Conservation (phyloP, 2,329 filamentous ascomycete species). For the Teratosphaeria gauchensis region DNA sequence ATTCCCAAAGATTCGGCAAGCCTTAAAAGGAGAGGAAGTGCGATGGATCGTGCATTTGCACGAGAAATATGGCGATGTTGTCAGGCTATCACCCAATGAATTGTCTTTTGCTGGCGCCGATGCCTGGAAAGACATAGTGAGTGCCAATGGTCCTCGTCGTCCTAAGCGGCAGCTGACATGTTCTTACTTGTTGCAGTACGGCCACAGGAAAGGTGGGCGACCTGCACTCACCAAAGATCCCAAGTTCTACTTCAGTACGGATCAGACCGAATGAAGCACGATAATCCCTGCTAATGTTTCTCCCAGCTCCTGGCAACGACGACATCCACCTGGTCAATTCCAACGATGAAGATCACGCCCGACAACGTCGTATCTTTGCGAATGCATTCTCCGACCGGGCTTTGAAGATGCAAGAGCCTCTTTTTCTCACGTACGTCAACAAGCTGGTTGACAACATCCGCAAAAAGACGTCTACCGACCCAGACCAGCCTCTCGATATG, state of each 20-base stretch:
- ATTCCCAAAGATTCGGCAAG: slow-evolving; percentile 17
- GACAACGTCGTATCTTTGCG: slow-evolving; percentile 31
- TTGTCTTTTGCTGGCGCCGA: slow-evolving; percentile 34
- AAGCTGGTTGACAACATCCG: slow-evolving; percentile 30
- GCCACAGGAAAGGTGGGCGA: slow-evolving; percentile 15
- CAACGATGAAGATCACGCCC: slow-evolving; percentile 27
- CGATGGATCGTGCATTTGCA: slow-evolving; percentile 21
- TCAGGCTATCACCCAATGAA: slow-evolving; percentile 40
- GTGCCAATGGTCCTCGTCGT: neutral
- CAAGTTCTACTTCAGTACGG: neutral
- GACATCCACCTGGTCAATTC: slow-evolving; percentile 28
- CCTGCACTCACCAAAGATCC: slow-evolving; percentile 1
- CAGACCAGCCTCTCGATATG: slow-evolving; percentile 18
- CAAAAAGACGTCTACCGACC: slow-evolving; percentile 19
- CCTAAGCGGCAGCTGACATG: neutral
- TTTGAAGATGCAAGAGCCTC: slow-evolving; percentile 30
- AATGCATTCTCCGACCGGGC: slow-evolving; percentile 34
- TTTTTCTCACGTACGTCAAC: slow-evolving; percentile 32
- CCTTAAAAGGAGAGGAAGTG: slow-evolving; percentile 3
- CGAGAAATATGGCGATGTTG: slow-evolving; percentile 35
- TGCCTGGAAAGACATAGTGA: slow-evolving; percentile 34
- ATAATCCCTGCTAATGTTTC: slow-evolving; percentile 12
- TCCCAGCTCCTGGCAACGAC: slow-evolving; percentile 27
- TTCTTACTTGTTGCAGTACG: slow-evolving; percentile 15
- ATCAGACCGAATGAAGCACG: neutral